Evolutionary conservation across 345 rosid species (phyloP), one percentile per base, ranked within the genome.

Genomic region (Nephelium lappaceum): DNA sequence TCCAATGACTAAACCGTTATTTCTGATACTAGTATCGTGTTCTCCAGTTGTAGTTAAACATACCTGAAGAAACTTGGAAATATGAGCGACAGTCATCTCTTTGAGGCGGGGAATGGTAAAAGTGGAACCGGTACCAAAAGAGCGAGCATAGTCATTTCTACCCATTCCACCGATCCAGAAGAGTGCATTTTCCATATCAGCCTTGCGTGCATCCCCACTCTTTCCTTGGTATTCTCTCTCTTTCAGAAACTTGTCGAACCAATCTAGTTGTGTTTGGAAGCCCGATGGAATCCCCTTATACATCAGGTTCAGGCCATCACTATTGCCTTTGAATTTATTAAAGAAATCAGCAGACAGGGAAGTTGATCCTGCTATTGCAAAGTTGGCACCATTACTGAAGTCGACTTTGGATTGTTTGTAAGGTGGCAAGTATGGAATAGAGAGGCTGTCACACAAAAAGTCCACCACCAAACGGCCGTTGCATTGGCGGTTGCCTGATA

Each of bases 141-240:
- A 71, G n/a, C 87, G 88, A 45, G 84, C 61, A 49, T 82, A 89
- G 80, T 87, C 90, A 79, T 68, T 83, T 3, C 60, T 63, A 16
- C 92, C 92, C 27, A 89, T 41, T 38, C 78, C 83, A 27, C 92
- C 92, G 14, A 89, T 21, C 90, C 88, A 87, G 71, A 87, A 83
- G 27, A 89, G 86, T 0, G 75, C 7, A 57, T 45, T 23, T 57
- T 16, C 73, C 15, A 83, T 8, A 2, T 81, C 77, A 2, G 38
- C 38, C 51, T 73, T 72, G 77, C 84, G 73, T 25, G 39, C 76
- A 7, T 5, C 41, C 1, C 49, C 77, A 27, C 11, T 14, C 53
- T 70, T 62, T 9, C 70, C 86, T 15, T 15, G 60, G 25, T 86
- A 79, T 12, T 23, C 81, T n/a, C 10, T 0, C 23, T 16, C 45